Conservation (phyloP, 176 grass and related monocot species). For the Hordeum vulgare region MorexV3_pseudomolecules_assembly NC_058518.1:481733073-481733572, state of each 20-base stretch:
- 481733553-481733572: background rate
- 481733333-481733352: too few relatives aligned
- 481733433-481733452: background rate
- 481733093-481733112: background rate
- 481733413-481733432: background rate
- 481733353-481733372: too few relatives aligned
- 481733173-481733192: background rate
- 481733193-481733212: background rate
- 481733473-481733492: background rate
- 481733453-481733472: background rate
- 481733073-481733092: background rate
- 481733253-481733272: background rate
- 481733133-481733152: too few relatives aligned
- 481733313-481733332: background rate
- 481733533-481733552: background rate
- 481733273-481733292: background rate
- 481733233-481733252: background rate
- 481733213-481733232: background rate
- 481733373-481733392: background rate
- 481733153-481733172: background rate
- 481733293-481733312: background rate
- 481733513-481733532: slow-evolving; percentile 22
- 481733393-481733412: background rate
- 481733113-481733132: background rate
- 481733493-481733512: background rate